Evolutionary conservation across 208 protist species (phyloP).

Genomic region (Vickermania ingenoplastis): DNA sequence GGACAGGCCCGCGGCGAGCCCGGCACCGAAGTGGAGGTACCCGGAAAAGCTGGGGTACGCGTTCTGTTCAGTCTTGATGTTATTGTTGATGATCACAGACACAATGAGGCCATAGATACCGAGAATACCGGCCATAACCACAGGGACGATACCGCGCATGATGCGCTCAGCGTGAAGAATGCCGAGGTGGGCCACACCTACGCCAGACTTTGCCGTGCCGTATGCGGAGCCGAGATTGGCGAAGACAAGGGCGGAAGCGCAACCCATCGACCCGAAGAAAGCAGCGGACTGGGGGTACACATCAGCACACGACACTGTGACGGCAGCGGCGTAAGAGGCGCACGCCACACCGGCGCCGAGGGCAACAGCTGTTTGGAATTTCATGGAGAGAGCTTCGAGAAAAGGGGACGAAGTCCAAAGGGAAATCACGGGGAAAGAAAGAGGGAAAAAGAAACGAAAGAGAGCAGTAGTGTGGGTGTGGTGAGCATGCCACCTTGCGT

Average conservation of each 20-base stretch:
- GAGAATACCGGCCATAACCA: conserved; percentile 96
- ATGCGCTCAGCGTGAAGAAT: conserved; percentile 93
- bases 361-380: background rate
- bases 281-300: conserved; percentile 81
- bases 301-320: conserved; percentile 48
- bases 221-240: conserved; percentile 97
- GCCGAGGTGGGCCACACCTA: conserved; percentile 96
- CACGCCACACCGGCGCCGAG: background rate
- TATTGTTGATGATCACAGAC: conserved; percentile 95
- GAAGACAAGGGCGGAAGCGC: conserved; percentile 66
- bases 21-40: conserved; percentile 83
- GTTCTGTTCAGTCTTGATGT: conserved; percentile 61
- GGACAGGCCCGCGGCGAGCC: conserved; percentile 92
- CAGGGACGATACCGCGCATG: conserved; percentile 90
- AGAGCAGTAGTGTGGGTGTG: conserved; percentile 4
- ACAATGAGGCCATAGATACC: too few relatives aligned
- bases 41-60: conserved; percentile 71
- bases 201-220: conserved; percentile 96
- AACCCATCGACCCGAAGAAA: conserved; percentile 96
- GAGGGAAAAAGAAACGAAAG: background rate
- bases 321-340: conserved; percentile 16
- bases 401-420: background rate
- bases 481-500: background rate
- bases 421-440: conserved; percentile 7
- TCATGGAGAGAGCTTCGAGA: background rate